Base-by-base conservation (phyloP, 2,329 filamentous ascomycete species). In the Neurospora sp. region DNA sequence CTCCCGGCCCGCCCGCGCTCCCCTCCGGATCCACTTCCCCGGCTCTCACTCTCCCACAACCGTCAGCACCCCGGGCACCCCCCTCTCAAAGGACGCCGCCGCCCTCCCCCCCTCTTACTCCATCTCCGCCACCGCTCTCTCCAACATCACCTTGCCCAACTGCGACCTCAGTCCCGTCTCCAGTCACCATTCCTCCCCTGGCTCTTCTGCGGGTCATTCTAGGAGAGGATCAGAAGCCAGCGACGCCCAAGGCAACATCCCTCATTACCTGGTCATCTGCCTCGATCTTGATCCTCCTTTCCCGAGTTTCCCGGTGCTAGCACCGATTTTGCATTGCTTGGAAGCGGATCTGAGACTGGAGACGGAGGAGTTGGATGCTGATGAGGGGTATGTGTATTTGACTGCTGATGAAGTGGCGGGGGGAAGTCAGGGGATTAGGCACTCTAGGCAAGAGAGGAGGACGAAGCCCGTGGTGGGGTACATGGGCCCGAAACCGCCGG, bases 211-310 rank as follows among this genome's bases (percentile, higher is more conserved):
- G 2, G 58, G 46, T 19, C 15, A 38, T 39, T 33, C 19, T 9
- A 69, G 38, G 23, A 38, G 28, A 40, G 38, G 36, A 0, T 58
- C 42, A 43, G 68, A 66, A 38, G 38, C 46, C 8, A 58, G 40
- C 43, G 43, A 67, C 52, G 46, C 68, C 43, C 67, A 42, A n/a
- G 23, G 23, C 3, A 28, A 28, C 23, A 38, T 70, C 19, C 71
- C 71, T 13, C 67, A 67, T 23, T 85, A 83, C 75, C 70, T 84
- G 33, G 73, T 82, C 70, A 74, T 84, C 33, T 76, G 75, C 66
- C 73, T 85, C 38, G 84, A 86, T 72, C 77, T 84, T 17, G 84
- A 86, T 76, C 80, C 84, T 0, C 84, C 84, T 0, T 82, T 81
- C 72, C 79, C 78, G 0, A 81, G 79, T 13, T 79, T 81, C 68